phyloP scores from a whole-genome alignment of 129 eudicot genomes.

The Arctium lappa region DNA sequence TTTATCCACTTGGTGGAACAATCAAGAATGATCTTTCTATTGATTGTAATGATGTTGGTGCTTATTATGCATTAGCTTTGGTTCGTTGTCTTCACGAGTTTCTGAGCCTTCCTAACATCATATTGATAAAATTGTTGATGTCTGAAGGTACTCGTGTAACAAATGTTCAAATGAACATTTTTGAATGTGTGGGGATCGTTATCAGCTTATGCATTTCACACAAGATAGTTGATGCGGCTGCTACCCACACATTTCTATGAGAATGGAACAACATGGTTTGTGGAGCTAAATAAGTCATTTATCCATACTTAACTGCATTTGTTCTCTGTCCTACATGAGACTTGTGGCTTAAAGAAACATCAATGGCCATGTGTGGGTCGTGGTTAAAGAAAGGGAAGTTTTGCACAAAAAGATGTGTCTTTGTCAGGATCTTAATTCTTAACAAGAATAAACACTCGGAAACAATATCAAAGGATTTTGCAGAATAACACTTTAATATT shows the following conservation, averaged over 20 bases:
- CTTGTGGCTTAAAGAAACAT: constrained; percentile 28
- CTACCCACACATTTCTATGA: constrained; percentile 33
- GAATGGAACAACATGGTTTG: constrained; percentile 33
- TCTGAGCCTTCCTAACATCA: not conserved
- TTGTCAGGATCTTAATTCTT: too few relatives aligned
- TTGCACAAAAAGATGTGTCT: not conserved
- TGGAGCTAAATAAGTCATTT: not conserved
- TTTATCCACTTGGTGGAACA: not conserved
- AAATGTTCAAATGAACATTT: constrained; percentile 21
- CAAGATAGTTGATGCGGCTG: constrained; percentile 47
- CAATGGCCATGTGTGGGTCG: not conserved
- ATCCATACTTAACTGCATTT: constrained; percentile 38
- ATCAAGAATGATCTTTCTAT: not conserved
- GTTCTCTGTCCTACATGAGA: constrained; percentile 35
- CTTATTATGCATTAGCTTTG: not conserved
- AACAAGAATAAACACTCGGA: too few relatives aligned
- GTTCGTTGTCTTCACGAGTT: not conserved
- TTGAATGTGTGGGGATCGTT: constrained; percentile 22
- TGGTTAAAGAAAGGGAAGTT: not conserved
- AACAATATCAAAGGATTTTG: too few relatives aligned
- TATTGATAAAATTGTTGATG: not conserved
- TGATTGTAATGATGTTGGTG: not conserved
- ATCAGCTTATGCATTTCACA: constrained; percentile 20
- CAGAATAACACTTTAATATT: too few relatives aligned
- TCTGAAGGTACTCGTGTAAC: not conserved